These are phyloP conservation scores for Bifiguratus adelaidae DNA, from an alignment of 192 early-diverging fungal genomes.

Conservation along the genomic window DNA sequence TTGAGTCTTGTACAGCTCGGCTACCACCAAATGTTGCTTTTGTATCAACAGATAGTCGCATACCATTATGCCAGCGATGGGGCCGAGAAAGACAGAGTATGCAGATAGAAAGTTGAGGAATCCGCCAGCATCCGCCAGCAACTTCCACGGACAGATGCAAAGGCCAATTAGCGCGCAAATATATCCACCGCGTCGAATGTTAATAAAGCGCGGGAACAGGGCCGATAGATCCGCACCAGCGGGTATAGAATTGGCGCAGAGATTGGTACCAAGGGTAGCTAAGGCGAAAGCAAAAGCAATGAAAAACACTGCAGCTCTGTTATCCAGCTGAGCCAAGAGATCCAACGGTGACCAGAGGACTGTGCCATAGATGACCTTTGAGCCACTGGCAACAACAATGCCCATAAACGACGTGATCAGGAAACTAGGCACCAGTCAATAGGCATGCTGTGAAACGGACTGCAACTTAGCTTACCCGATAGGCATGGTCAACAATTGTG, in stretches of 20 bases:
- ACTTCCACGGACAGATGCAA: slow-evolving; percentile 9
- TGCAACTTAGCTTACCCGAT: no score
- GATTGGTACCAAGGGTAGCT: slow-evolving; percentile 9
- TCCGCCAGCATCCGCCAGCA: slow-evolving; percentile 5
- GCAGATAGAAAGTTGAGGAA: slow-evolving; percentile 10
- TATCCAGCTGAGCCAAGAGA: slow-evolving; percentile 5
- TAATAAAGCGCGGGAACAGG: slow-evolving; percentile 3
- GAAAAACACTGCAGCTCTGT: slow-evolving; percentile 8
- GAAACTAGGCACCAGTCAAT: no score
- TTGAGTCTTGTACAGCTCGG: background rate
- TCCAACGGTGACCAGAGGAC: slow-evolving; percentile 8
- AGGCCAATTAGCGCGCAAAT: slow-evolving; percentile 5
- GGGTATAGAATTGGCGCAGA: slow-evolving; percentile 9
- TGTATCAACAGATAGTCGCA: slow-evolving; percentile 6
- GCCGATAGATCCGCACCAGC: slow-evolving; percentile 10
- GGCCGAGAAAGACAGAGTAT: slow-evolving; percentile 7
- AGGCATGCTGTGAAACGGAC: no score
- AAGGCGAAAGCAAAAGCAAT: slow-evolving; percentile 12
- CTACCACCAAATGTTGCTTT: background rate
- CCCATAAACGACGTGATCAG: slow-evolving; percentile 11
- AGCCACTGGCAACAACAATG: slow-evolving; percentile 3
- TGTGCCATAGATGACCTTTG: slow-evolving; percentile 2
- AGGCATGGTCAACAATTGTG: slow-evolving; percentile 9
- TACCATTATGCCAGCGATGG: slow-evolving; percentile 7
- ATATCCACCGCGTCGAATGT: slow-evolving; percentile 10